Evolutionary conservation across 768 basidiomycete species (phyloP).

Genomic region (Pholiota microspora): DNA sequence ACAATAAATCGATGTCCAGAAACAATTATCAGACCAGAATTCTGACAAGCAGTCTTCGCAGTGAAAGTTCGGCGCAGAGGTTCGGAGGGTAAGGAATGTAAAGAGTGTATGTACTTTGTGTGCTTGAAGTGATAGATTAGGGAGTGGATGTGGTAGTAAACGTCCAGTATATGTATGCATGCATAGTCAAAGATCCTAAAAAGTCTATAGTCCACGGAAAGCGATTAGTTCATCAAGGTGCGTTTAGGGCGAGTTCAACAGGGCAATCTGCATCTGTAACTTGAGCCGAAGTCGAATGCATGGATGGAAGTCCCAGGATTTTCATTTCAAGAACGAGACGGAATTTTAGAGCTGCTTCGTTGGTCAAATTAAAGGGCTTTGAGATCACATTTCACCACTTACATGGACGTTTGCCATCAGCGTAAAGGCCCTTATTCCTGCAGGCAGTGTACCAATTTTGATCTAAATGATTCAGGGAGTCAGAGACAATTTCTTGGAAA

Average conservation of each 20-base stretch:
- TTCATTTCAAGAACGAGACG: conserved; percentile 62
- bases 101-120: not conserved
- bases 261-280: conserved; percentile 67
- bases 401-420: conserved; percentile 59
- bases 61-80: not conserved
- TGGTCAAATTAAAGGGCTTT: not conserved
- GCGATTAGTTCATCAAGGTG: conserved; percentile 31
- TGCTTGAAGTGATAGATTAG: conserved; percentile 6
- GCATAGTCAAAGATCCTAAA: conserved; percentile 10
- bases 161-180: conserved; percentile 10
- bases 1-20: not conserved
- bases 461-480: conserved; percentile 40
- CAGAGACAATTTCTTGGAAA: not conserved
- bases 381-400: conserved; percentile 24
- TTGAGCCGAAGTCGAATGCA: conserved; percentile 50
- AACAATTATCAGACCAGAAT: not conserved
- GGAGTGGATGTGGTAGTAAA: conserved; percentile 9
- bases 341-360: conserved; percentile 52
- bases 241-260: conserved; percentile 56
- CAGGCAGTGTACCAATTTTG: conserved; percentile 76
- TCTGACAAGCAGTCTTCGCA: not conserved
- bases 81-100: not conserved
- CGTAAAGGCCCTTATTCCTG: conserved; percentile 51
- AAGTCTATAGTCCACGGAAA: conserved; percentile 6
- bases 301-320: conserved; percentile 66